Percentiles rank a stretch among this genome's conserved stretches.
Conservation (phyloP, 2,329 filamentous ascomycete genomes). For the Trichoderma citrinoviride region DNA sequence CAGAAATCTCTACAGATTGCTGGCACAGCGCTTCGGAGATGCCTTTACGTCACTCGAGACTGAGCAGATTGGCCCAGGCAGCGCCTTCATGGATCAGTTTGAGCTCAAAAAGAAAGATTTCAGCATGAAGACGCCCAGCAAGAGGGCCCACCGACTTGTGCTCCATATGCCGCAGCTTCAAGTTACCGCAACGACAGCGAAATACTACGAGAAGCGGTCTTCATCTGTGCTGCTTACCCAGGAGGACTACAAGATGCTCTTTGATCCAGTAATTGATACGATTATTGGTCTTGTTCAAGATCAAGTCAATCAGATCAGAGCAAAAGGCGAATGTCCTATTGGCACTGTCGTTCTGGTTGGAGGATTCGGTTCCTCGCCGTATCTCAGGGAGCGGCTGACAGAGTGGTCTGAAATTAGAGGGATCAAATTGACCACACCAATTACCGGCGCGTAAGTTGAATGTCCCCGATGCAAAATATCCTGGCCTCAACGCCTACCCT, state of each 20-base stretch:
- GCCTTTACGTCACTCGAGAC: background rate
- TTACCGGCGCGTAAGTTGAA: slow-evolving; percentile 12
- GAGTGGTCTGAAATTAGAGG: background rate
- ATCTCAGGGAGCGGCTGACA: background rate
- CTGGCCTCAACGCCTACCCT: background rate
- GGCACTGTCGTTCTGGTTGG: background rate
- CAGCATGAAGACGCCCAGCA: slow-evolving; percentile 20
- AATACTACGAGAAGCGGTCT: background rate
- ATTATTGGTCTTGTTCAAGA: background rate
- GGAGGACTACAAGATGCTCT: background rate
- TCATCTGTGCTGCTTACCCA: background rate
- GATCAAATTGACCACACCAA: background rate
- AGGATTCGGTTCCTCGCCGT: background rate
- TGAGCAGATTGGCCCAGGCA: slow-evolving; percentile 23
- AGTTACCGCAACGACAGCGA: background rate
- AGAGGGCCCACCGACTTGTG: background rate
- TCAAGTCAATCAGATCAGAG: background rate
- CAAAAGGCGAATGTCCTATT: background rate
- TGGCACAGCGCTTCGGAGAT: background rate
- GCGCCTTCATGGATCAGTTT: slow-evolving; percentile 24
- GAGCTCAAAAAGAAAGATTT: slow-evolving; percentile 25
- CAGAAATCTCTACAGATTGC: background rate
- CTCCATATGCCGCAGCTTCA: background rate
- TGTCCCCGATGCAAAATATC: too few species aligned
- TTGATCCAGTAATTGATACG: background rate